Evolutionary conservation across 208 protist genomes (phyloP), one percentile per base, ranked within the genome.

Genomic region (Blechomonas ayalai): DNA sequence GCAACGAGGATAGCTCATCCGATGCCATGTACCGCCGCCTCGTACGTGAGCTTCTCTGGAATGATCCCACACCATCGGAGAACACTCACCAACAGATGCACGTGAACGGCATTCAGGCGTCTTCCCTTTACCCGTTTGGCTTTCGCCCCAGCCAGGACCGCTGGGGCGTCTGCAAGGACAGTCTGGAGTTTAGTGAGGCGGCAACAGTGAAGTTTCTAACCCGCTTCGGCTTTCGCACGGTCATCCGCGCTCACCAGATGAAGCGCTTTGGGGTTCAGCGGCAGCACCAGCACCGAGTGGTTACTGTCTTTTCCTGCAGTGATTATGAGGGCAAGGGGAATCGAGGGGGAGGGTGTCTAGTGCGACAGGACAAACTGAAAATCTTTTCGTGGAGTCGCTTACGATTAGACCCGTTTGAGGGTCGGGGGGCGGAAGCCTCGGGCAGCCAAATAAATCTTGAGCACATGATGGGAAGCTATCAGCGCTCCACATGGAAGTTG

Each of bases 41-140:
- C 2, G 54, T 81, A 48, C 81, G 81, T 1, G 81, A 90, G 54
- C 44, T 90, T 1, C 24, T 90, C 13, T 84, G 75, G 73, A 90
- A 90, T 38, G 68, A 65, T 51, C 76, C 40, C 24, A 46, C 35
- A 9, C 22, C 60, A 2, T 31, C 23, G 0, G 24, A n/a, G n/a
- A n/a, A n/a, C n/a, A n/a, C n/a, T n/a, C n/a, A n/a, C n/a, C n/a
- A n/a, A n/a, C n/a, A n/a, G n/a, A n/a, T n/a, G n/a, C n/a, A n/a
- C n/a, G n/a, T n/a, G n/a, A n/a, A n/a, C n/a, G n/a, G n/a, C n/a
- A n/a, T n/a, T n/a, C n/a, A n/a, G n/a, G n/a, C n/a, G n/a, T n/a
- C n/a, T n/a, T n/a, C n/a, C n/a, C 38, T 67, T 31, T 44, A 68
- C 39, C 47, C 48, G 23, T 28, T 48, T 41, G 74, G 67, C 8